Percentiles rank a stretch among this genome's conserved stretches.
Evolutionary conservation across 306 rosid species (phyloP).

Genomic region (Myrica gale): DNA sequence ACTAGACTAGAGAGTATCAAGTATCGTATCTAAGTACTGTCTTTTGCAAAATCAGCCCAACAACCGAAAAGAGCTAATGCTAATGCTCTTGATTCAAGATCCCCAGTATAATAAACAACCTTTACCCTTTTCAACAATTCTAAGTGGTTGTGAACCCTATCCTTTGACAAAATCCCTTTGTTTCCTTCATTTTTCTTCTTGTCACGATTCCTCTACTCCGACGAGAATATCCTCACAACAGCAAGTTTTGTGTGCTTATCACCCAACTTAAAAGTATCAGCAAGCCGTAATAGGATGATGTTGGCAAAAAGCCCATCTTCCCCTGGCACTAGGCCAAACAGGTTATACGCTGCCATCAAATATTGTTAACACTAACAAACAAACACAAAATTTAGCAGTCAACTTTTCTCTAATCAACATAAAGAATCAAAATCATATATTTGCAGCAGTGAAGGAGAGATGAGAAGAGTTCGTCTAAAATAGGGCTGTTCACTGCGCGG

Average conservation of each 20-base stretch:
- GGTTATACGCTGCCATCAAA: conserved; percentile 35
- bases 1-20: conserved; percentile 65
- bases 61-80: conserved; percentile 82
- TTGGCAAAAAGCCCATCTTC: conserved; percentile 77
- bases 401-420: not conserved
- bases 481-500: too few species aligned
- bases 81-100: conserved; percentile 52
- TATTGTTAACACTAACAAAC: conserved; percentile 12
- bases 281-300: conserved; percentile 72
- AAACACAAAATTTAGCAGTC: not conserved
- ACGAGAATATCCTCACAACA: conserved; percentile 59
- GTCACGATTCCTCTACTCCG: conserved; percentile 41
- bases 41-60: conserved; percentile 76
- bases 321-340: conserved; percentile 62
- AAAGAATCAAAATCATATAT: not conserved
- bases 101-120: conserved; percentile 49
- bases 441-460: not conserved
- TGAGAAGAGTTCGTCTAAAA: not conserved
- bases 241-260: conserved; percentile 43
- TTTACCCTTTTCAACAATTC: conserved; percentile 68
- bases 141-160: conserved; percentile 40
- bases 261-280: conserved; percentile 64
- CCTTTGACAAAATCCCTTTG: conserved; percentile 63
- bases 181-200: conserved; percentile 28
- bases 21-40: conserved; percentile 69